These are phyloP conservation scores for Suhomyces kunorum DNA, from an alignment of 1,139 yeast genomes.

Conservation along the genomic window DNA sequence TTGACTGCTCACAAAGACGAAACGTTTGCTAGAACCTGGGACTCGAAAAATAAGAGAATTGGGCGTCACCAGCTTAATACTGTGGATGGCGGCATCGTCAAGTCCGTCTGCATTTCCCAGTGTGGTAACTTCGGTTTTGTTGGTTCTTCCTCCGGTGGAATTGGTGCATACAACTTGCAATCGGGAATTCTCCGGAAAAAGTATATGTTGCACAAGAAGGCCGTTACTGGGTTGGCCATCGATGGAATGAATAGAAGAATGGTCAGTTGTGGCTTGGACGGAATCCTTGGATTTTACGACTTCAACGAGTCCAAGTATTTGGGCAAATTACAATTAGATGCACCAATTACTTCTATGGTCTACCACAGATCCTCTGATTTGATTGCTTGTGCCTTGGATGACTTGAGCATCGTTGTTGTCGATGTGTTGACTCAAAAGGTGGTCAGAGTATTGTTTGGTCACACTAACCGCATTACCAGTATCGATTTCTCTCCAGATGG, in stretches of 20 bases:
- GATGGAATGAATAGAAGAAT: constrained; percentile 88
- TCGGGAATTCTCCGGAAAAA: constrained; percentile 77
- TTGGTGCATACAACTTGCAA: constrained; percentile 86
- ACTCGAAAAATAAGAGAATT: constrained; percentile 74
- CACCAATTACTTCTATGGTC: constrained; percentile 76
- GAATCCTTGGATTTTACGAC: constrained; percentile 83
- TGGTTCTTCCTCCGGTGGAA: constrained; percentile 90
- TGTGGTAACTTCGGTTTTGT: constrained; percentile 96
- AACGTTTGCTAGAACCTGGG: constrained; percentile 89
- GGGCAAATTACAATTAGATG: constrained; percentile 67
- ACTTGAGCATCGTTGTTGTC: constrained; percentile 77
- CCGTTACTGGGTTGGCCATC: constrained; percentile 85
- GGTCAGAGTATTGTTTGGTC: constrained; percentile 89
- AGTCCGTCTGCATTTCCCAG: constrained; percentile 75
- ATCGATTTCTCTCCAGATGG: constrained; percentile 95
- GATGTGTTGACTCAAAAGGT: constrained; percentile 80
- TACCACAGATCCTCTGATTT: constrained; percentile 83
- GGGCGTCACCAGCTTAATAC: constrained; percentile 74
- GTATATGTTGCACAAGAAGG: constrained; percentile 67
- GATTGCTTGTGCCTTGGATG: constrained; percentile 84
- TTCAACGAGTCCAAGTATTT: constrained; percentile 70
- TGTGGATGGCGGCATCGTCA: constrained; percentile 79
- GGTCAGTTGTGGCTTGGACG: constrained; percentile 89
- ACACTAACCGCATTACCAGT: constrained; percentile 82
- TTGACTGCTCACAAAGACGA: constrained; percentile 91